Conservation (phyloP, 805 yeast genomes). For the Myxozyma monticola region DNA sequence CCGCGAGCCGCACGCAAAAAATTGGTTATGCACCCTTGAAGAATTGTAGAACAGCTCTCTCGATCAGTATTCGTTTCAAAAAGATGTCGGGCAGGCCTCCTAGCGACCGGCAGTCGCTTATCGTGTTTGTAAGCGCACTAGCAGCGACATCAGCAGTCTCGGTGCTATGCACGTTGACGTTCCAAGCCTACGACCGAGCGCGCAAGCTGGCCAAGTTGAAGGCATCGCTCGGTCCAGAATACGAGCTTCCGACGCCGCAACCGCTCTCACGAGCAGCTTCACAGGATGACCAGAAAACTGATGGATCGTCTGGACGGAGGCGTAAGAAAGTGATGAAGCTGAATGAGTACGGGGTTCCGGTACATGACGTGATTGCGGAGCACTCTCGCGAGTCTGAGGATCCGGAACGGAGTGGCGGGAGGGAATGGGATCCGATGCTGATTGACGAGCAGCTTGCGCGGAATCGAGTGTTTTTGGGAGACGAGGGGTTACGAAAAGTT, state of each 20-base stretch:
- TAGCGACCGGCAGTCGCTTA: slow-evolving; percentile 1
- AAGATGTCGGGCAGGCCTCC: no score
- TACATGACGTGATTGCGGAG: background rate
- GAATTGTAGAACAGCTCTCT: no score
- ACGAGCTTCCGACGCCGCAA: background rate
- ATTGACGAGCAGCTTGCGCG: slow-evolving; percentile 90
- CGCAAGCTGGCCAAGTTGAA: slow-evolving; percentile 15
- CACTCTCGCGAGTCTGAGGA: no score
- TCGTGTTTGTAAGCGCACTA: slow-evolving; percentile 1
- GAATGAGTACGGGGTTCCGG: slow-evolving; percentile 19
- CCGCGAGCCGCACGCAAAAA: no score
- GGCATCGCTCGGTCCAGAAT: slow-evolving; percentile 2
- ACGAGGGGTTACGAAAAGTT: slow-evolving; percentile 74
- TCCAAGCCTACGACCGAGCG: slow-evolving; percentile 14
- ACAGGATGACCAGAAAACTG: background rate
- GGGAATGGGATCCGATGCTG: slow-evolving; percentile 46
- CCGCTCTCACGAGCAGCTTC: slow-evolving; percentile 4
- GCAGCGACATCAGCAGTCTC: slow-evolving; percentile 23
- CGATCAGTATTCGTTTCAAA: no score
- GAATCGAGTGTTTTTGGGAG: slow-evolving; percentile 88
- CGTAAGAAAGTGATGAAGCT: slow-evolving; percentile 4
- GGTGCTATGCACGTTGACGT: slow-evolving; percentile 12
- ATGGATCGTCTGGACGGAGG: no score
- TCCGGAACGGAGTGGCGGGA: background rate
- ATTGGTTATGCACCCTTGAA: no score